Conservation (phyloP, 2,329 filamentous ascomycete species). For the Beauveria pseudobassiana region DNA sequence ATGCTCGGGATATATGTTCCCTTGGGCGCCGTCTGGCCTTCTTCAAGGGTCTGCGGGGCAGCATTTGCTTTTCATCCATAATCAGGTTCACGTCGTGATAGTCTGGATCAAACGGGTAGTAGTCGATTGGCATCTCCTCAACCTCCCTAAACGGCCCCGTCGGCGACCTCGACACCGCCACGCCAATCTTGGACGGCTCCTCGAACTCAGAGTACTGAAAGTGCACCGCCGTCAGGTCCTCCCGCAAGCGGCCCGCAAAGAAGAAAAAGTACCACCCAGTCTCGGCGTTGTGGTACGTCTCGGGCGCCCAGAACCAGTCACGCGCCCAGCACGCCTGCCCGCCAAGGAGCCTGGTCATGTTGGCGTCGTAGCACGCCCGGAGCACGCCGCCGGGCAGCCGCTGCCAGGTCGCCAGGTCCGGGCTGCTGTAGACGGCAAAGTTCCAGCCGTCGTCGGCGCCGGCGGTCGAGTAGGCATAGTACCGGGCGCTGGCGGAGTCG, state of each 20-base stretch:
- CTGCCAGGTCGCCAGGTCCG: constrained; percentile 29
- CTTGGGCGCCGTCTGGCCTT: constrained; percentile 20
- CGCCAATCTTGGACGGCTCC: constrained; percentile 28
- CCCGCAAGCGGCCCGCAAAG: constrained; percentile 26
- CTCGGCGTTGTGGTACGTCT: constrained; percentile 27
- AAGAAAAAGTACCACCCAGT: constrained; percentile 32
- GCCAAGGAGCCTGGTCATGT: constrained; percentile 14
- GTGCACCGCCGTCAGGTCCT: constrained; percentile 24
- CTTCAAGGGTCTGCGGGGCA: constrained; percentile 22
- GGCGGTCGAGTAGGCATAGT: constrained; percentile 29
- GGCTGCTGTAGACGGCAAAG: constrained; percentile 29
- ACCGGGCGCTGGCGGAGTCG: constrained; percentile 22
- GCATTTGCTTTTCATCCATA: constrained; percentile 28
- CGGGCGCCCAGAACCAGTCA: constrained; percentile 30
- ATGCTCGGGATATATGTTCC: constrained; percentile 32
- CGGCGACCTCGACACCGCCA: constrained; percentile 27
- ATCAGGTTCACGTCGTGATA: constrained; percentile 31
- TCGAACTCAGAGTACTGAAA: constrained; percentile 28
- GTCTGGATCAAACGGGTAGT: constrained; percentile 27
- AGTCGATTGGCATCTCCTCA: constrained; percentile 24
- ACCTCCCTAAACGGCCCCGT: constrained; percentile 27
- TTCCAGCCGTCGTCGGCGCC: constrained; percentile 24
- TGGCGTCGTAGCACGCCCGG: constrained; percentile 24
- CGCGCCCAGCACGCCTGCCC: constrained; percentile 29
- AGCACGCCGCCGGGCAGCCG: constrained; percentile 25